Evolutionary conservation across 306 rosid genomes (phyloP).

Genomic region (Cucurbita ficifolia): DNA sequence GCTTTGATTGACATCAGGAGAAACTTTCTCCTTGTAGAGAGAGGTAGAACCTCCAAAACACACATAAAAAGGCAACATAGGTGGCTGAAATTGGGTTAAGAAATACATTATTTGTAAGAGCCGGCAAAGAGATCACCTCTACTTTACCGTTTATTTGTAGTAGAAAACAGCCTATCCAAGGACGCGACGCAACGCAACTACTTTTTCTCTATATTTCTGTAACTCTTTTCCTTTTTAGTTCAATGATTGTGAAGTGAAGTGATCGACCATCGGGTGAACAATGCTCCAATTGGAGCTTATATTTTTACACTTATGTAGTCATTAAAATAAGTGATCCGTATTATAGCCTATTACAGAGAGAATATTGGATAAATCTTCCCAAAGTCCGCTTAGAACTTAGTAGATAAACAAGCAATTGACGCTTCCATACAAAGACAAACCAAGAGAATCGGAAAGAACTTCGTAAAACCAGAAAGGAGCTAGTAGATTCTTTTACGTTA

Average conservation of each 20-base stretch:
- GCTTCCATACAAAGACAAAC: neutral
- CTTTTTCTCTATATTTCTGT: neutral
- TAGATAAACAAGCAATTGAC: neutral
- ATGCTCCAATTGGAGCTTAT: neutral
- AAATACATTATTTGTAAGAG: slow-evolving; percentile 11
- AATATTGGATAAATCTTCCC: neutral
- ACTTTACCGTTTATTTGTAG: slow-evolving; percentile 3
- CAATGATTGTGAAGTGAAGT: too few species aligned
- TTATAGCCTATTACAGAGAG: neutral
- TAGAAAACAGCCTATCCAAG: neutral
- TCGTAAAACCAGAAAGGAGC: neutral
- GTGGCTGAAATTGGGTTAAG: neutral
- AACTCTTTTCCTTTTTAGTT: too few species aligned
- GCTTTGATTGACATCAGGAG: neutral
- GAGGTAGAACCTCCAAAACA: slow-evolving; percentile 8
- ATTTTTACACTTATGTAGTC: too few species aligned
- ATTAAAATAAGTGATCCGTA: neutral
- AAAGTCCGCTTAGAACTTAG: neutral
- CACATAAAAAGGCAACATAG: slow-evolving; percentile 12
- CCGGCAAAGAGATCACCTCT: slow-evolving; percentile 34
- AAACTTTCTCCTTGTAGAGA: slow-evolving; percentile 5
- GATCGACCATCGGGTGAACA: too few species aligned
- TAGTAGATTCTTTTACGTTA: neutral
- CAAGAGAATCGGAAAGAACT: neutral
- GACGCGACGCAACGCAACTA: neutral